These are phyloP conservation scores for Aegilops longissima DNA, from an alignment of 176 grass and related monocot genomes.

Conservation along the genomic window DNA sequence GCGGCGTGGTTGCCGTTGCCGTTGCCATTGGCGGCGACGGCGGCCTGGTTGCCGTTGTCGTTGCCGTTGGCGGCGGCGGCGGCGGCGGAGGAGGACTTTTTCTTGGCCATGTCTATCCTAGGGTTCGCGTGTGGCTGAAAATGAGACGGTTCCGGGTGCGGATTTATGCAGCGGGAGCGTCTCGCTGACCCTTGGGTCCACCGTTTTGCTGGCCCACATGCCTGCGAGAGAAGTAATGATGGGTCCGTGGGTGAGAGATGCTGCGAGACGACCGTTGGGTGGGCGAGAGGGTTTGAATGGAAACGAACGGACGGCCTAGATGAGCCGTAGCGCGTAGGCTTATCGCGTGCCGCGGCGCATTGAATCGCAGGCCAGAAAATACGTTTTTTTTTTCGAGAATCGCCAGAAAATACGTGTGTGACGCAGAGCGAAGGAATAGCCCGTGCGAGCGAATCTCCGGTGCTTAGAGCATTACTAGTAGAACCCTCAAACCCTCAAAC, in stretches of 20 bases:
- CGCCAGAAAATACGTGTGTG: not conserved
- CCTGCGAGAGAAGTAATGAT: not conserved
- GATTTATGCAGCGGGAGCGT: not conserved
- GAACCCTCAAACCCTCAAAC: too few species aligned
- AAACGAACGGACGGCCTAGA: conserved; percentile 17
- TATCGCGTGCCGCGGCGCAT: not conserved
- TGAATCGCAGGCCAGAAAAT: not conserved
- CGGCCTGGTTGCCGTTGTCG: not conserved
- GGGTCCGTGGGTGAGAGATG: not conserved
- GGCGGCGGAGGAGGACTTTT: conserved; percentile 40
- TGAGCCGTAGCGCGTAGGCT: not conserved
- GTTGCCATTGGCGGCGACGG: not conserved
- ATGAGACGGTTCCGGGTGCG: not conserved
- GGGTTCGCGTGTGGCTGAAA: conserved; percentile 33
- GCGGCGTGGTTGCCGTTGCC: conserved; percentile 4
- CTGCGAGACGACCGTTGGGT: conserved; percentile 42
- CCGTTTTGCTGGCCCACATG: accelerated
- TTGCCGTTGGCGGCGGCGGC: not conserved
- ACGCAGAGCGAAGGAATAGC: not conserved
- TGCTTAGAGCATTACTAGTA: too few species aligned
- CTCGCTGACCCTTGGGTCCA: not conserved
- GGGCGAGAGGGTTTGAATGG: conserved; percentile 28
- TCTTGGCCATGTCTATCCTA: conserved; percentile 60
- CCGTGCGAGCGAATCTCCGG: not conserved
- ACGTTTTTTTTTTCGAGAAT: not conserved